These are phyloP conservation scores for Scedosporium aurantiacum DNA, from an alignment of 2,329 filamentous ascomycete genomes.

Conservation along the genomic window DNA sequence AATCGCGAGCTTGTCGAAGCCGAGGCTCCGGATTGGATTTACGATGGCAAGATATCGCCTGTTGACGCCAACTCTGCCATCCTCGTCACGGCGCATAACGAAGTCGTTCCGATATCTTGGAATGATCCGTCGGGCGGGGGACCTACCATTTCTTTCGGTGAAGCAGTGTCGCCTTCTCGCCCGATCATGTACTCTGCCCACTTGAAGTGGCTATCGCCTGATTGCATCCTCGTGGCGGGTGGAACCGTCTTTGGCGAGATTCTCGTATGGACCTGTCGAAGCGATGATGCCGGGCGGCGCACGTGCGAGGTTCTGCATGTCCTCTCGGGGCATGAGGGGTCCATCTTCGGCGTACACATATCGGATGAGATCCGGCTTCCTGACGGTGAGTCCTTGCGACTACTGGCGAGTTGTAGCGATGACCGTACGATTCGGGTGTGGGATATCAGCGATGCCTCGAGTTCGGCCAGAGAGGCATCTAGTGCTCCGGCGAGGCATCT, in stretches of 20 bases:
- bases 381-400: conserved; percentile 32
- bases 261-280: conserved; percentile 67
- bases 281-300: conserved; percentile 13
- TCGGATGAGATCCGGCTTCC: conserved; percentile 41
- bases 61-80: conserved; percentile 33
- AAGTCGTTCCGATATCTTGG: conserved; percentile 44
- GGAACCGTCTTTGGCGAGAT: conserved; percentile 95
- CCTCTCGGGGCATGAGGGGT: conserved; percentile 71
- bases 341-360: conserved; percentile 81
- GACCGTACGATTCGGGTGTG: conserved; percentile 83
- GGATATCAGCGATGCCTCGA: conserved; percentile 55
- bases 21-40: conserved; percentile 62
- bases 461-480: conserved; percentile 13
- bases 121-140: conserved; percentile 16
- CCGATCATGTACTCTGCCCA: conserved; percentile 84
- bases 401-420: conserved; percentile 91
- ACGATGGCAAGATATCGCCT: conserved; percentile 50
- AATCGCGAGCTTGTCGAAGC: neutral
- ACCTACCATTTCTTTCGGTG: conserved; percentile 27
- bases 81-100: conserved; percentile 80
- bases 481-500: conserved; percentile 17
- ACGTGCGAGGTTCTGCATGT: conserved; percentile 37
- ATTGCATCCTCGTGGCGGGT: conserved; percentile 62
- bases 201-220: conserved; percentile 48
- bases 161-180: conserved; percentile 53